Base-by-base conservation (phyloP, 139 green algal species). In the Haematococcus lacustris region DNA sequence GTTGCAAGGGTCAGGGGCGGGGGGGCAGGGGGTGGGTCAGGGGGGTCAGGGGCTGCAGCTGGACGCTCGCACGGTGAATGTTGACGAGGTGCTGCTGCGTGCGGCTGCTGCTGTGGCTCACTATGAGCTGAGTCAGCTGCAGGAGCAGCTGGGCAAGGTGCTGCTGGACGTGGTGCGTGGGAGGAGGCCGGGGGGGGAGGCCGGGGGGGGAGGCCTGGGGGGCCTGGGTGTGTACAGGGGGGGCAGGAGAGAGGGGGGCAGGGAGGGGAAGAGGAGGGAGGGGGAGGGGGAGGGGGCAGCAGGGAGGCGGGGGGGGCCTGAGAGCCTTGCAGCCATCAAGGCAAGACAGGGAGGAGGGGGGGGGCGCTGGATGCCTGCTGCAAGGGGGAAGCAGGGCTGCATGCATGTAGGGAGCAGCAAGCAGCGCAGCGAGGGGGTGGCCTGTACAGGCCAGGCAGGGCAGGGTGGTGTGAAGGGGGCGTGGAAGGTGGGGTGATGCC, bases 21-120 rank as follows among this genome's bases (percentile, higher is more conserved):
- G 25, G n/a, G 3, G 60, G 28, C 60, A 67, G 60, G 3, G 5
- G 60, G 4, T 9, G 17, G 47, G 47, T 57, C 53, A 63, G 53
- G 53, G 17, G 60, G 3, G 30, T 35, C 70, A 32, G 23, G 34
- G 33, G 21, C 71, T 69, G 13, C 3, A 28, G 30, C 71, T 76
- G 9, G 64, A 77, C 37, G 64, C 72, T 34, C 63, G n/a, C 1
- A 43, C 53, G 1, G 63, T 72, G 17, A 77, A 77, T 51, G 62
- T 77, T 9, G 72, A 77, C 28, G 57, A 74, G 69, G 53, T 75
- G 38, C 63, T 77, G 39, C 51, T 77, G 40, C 73, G 40, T 34
- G 34, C 33, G n/a, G 30, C 73, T 57, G 68, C 39, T 23, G 38
- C n/a, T 7, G n/a, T 61, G n/a, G 67, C 67, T 4, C 21, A 33